Conservation (phyloP, 2,329 filamentous ascomycete species). For the Fusarium napiforme region DNA sequence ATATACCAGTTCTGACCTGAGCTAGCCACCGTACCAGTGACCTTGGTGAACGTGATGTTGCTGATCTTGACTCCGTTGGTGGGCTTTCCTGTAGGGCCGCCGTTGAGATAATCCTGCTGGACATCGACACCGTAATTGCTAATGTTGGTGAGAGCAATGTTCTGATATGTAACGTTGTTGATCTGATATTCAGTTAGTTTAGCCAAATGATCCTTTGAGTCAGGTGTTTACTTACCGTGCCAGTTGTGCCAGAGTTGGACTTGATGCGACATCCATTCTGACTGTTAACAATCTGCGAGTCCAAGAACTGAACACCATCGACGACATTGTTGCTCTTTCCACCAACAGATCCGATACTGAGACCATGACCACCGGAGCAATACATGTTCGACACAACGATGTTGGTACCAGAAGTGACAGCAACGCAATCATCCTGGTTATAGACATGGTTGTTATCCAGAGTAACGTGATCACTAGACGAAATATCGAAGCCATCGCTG, state of each 20-base stretch:
- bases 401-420: slow-evolving; percentile 60
- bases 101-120: slow-evolving; percentile 58
- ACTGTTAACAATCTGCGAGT: slow-evolving; percentile 52
- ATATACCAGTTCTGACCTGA: slow-evolving; percentile 59
- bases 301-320: slow-evolving; percentile 58
- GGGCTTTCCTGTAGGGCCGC: slow-evolving; percentile 54
- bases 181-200: slow-evolving; percentile 45
- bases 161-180: slow-evolving; percentile 54
- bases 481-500: slow-evolving; percentile 69
- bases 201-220: rapidly evolving
- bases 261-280: background rate
- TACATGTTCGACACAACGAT: background rate
- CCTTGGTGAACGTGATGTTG: slow-evolving; percentile 53
- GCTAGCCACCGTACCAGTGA: slow-evolving; percentile 55
- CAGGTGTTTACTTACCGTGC: background rate
- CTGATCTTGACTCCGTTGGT: slow-evolving; percentile 63
- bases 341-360: slow-evolving; percentile 55
- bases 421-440: slow-evolving; percentile 71
- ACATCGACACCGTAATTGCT: slow-evolving; percentile 51
- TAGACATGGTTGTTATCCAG: slow-evolving; percentile 63
- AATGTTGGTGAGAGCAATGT: slow-evolving; percentile 54
- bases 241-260: slow-evolving; percentile 52
- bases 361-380: slow-evolving; percentile 56
- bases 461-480: slow-evolving; percentile 58
- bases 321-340: slow-evolving; percentile 63